Conservation (phyloP, 148 eudicot species). For the Silene latifolia region DNA sequence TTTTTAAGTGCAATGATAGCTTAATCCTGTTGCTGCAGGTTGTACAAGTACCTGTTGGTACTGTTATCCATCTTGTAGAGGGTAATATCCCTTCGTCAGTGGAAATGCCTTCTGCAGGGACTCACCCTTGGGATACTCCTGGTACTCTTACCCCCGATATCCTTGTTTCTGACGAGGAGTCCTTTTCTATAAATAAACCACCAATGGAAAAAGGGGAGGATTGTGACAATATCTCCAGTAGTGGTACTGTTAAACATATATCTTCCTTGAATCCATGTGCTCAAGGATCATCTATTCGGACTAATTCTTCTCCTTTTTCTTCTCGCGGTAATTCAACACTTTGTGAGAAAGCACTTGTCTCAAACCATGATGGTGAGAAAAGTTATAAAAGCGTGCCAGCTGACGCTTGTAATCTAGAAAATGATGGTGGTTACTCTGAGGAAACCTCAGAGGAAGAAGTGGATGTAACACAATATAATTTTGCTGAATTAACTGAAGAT, state of each 20-base stretch:
- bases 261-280: slow-evolving; percentile 19
- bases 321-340: slow-evolving; percentile 22
- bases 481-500: slow-evolving; percentile 82
- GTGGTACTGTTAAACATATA: slow-evolving; percentile 11
- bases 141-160: slow-evolving; percentile 41
- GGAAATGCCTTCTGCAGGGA: slow-evolving; percentile 42
- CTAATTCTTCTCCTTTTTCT: slow-evolving; percentile 25
- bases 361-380: slow-evolving; percentile 22
- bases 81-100: slow-evolving; percentile 67
- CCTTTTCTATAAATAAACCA: slow-evolving; percentile 19
- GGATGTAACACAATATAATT: slow-evolving; percentile 47
- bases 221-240: slow-evolving; percentile 11
- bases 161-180: slow-evolving; percentile 32
- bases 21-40: slow-evolving; percentile 42
- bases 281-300: slow-evolving; percentile 20
- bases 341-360: slow-evolving; percentile 13
- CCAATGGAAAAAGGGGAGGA: slow-evolving; percentile 25
- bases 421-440: slow-evolving; percentile 31
- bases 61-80: slow-evolving; percentile 81
- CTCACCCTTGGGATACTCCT: slow-evolving; percentile 83
- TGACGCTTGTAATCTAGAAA: slow-evolving; percentile 17
- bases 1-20: slow-evolving; percentile 18
- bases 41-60: slow-evolving; percentile 86
- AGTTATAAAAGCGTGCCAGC: slow-evolving; percentile 14
- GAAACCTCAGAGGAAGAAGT: slow-evolving; percentile 42